Evolutionary conservation across 2,329 filamentous ascomycete genomes (phyloP).

Genomic region (Aureobasidium lini): DNA sequence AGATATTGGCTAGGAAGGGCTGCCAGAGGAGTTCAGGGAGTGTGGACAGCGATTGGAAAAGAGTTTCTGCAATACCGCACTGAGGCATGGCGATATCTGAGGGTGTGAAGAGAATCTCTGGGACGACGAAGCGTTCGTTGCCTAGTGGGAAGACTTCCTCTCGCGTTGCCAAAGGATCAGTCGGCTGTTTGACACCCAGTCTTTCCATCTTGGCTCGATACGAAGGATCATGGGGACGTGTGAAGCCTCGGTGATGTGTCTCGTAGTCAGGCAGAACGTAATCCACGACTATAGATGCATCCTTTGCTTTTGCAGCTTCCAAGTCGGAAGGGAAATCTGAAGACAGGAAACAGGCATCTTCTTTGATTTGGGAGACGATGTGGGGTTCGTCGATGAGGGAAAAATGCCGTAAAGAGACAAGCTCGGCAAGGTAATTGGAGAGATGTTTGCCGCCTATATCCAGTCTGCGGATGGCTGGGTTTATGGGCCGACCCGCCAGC

Average conservation of each 20-base stretch:
- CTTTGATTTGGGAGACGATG: conserved; percentile 94
- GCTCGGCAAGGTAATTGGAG: conserved; percentile 84
- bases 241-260: conserved; percentile 55
- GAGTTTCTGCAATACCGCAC: conserved; percentile 72
- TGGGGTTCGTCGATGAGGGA: conserved; percentile 92
- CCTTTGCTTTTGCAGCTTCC: conserved; percentile 63
- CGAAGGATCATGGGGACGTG: conserved; percentile 69
- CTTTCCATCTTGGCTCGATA: conserved; percentile 47
- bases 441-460: conserved; percentile 89
- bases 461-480: conserved; percentile 72
- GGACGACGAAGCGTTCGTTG: conserved; percentile 86
- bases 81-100: conserved; percentile 78
- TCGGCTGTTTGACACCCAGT: conserved; percentile 33
- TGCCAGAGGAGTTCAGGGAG: conserved; percentile 81
- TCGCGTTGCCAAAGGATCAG: conserved; percentile 26
- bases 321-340: conserved; percentile 69
- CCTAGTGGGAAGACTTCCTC: conserved; percentile 82
- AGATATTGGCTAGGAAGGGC: conserved; percentile 73
- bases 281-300: conserved; percentile 63
- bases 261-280: conserved; percentile 85
- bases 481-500: conserved; percentile 70
- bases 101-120: conserved; percentile 83
- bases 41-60: conserved; percentile 67
- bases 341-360: conserved; percentile 76
- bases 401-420: conserved; percentile 85